Base-by-base conservation (phyloP, 306 rosid species). In the Astragalus glycyphyllos region DNA sequence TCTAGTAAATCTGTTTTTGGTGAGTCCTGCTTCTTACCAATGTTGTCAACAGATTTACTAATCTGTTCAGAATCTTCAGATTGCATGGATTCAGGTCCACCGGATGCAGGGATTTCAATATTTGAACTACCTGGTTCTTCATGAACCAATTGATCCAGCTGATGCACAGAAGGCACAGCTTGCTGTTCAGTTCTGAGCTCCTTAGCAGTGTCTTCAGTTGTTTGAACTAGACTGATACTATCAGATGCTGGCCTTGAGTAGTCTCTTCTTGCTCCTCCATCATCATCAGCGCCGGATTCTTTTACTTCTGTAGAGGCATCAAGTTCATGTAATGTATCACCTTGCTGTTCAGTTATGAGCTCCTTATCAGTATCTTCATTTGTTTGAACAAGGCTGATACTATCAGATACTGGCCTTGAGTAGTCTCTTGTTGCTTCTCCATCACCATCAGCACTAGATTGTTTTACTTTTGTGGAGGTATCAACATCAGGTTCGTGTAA, bases 71-170 rank as follows among this genome's bases (percentile, higher is more conserved):
- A 35, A 35, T 35, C 8, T 35, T 35, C 40, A 26, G 66, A 66
- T 46, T 71, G 58, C 68, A 46, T 12, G 65, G 71, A n/a, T 63
- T 72, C 69, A 15, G 75, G 74, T 66, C 77, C 85, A 70, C 82
- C 73, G 75, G 69, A 32, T 48, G 16, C 51, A 20, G 82, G 79
- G 56, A 38, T 76, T 76, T 78, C 86, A 34, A 81, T 32, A 29
- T 75, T 66, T 50, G 65, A 58, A 38, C 10, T 69, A 65, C 72
- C 73, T 15, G 82, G 34, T 15, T 73, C 85, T 5, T 51, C 57
- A 62, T 51, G 72, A 71, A 75, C 57, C 64, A 26, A 44, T 51
- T 73, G 70, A 68, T 80, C 82, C 74, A 58, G 53, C 45, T 61
- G 77, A 61, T 16, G 68, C 68, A 38, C 63, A 48, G 57, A 60